phyloP scores from a whole-genome alignment of 345 rosid species.

The Hibiscus mutabilis region DNA sequence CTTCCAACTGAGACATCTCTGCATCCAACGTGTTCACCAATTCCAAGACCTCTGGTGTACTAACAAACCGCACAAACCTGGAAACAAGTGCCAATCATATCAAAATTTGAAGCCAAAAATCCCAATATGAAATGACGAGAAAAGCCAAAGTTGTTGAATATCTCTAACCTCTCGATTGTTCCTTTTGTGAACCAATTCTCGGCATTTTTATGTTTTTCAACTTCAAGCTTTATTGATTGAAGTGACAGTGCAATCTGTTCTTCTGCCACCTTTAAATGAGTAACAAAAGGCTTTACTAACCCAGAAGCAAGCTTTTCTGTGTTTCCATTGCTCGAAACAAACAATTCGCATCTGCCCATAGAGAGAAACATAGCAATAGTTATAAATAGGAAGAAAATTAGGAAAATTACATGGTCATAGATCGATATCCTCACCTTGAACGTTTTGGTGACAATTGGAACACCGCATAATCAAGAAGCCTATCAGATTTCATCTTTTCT shows the following conservation, averaged over 20 bases:
- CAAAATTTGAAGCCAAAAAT: conserved; percentile 10
- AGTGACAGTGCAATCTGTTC: conserved; percentile 59
- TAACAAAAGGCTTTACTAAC: conserved; percentile 73
- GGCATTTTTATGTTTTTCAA: conserved; percentile 37
- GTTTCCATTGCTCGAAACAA: conserved; percentile 61
- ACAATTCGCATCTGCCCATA: conserved; percentile 70
- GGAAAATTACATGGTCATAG: background rate
- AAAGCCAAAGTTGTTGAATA: conserved; percentile 12
- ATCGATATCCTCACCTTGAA: conserved; percentile 47
- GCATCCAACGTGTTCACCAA: conserved; percentile 66
- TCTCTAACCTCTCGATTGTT: conserved; percentile 82
- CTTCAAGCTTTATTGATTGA: conserved; percentile 68
- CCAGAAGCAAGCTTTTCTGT: conserved; percentile 93
- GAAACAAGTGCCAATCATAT: conserved; percentile 20
- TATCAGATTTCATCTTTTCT: conserved; percentile 59
- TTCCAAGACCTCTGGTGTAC: conserved; percentile 93
- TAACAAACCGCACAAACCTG: conserved; percentile 98
- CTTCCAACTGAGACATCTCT: conserved; percentile 97
- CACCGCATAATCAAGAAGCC: conserved; percentile 70
- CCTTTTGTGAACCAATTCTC: conserved; percentile 89
- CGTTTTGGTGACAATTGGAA: conserved; percentile 89
- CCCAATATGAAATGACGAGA: background rate
- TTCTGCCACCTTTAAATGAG: conserved; percentile 84
- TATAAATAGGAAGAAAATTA: conserved; percentile 2
- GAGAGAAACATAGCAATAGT: conserved; percentile 2